Percentiles rank a stretch among this genome's conserved stretches.
Evolutionary conservation across 192 early-diverging fungal species (phyloP).

Genomic region (Pilobolus umbonatus): DNA sequence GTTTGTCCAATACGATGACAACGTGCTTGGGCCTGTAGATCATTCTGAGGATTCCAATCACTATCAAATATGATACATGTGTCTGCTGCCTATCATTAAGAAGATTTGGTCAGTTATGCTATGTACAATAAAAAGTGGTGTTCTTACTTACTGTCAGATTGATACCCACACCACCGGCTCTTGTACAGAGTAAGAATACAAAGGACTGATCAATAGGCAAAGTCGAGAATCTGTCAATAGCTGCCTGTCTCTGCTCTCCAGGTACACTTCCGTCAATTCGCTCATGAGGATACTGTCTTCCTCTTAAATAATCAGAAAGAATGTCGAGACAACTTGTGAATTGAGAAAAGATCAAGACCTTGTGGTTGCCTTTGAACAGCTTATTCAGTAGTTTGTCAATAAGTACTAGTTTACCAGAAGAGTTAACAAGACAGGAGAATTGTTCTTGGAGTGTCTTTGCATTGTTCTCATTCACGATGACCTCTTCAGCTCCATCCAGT

Average conservation of each 20-base stretch:
- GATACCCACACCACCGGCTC: conserved; percentile 87
- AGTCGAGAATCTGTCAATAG: conserved; percentile 79
- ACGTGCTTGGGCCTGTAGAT: conserved; percentile 79
- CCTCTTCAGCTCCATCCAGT: conserved; percentile 71
- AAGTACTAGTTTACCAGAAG: conserved; percentile 75
- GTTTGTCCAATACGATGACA: conserved; percentile 88
- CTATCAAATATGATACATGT: conserved; percentile 84
- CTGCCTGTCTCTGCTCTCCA: conserved; percentile 76
- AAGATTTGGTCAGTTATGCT: background rate
- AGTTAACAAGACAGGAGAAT: conserved; percentile 63
- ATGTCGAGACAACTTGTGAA: conserved; percentile 81
- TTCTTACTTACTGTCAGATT: conserved; percentile 55
- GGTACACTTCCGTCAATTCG: conserved; percentile 79
- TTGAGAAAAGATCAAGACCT: conserved; percentile 86
- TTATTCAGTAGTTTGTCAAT: conserved; percentile 79
- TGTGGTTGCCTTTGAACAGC: conserved; percentile 71
- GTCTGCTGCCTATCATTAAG: conserved; percentile 57
- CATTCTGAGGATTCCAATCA: conserved; percentile 91
- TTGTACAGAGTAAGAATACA: conserved; percentile 82
- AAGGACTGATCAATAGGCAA: conserved; percentile 66
- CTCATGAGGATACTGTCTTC: conserved; percentile 68
- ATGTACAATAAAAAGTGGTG: background rate
- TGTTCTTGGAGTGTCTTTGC: conserved; percentile 56
- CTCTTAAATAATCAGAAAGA: conserved; percentile 76
- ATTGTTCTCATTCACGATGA: conserved; percentile 59